Evolutionary conservation across 2,329 filamentous ascomycete genomes (phyloP), one percentile per base, ranked within the genome.

Genomic region (Bertia moriformis): DNA sequence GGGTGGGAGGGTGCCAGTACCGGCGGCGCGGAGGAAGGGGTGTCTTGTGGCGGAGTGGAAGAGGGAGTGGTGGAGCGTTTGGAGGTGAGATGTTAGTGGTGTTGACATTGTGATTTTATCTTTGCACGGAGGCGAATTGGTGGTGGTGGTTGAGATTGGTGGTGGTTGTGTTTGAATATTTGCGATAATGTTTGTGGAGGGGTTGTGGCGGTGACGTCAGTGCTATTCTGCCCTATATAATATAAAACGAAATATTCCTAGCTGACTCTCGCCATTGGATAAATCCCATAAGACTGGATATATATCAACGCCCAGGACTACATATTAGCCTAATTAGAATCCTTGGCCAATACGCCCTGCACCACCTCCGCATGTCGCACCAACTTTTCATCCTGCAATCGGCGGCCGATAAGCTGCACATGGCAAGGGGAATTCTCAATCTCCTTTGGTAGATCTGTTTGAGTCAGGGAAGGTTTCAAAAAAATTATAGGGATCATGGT

Each of bases 351-450:
- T 19, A 55, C 49, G 12, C 41, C 43, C 22, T 56, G 52, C 15
- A 58, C 17, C 4, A 51, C 37, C 10, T 39, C 42, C 19, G 48
- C 52, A 4, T 43, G 33, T 5, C 48, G 47, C n/a, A 44, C 27
- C 29, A 56, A 45, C 14, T 43, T 44, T 35, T 56, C 50, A 40
- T 58, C 53, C 24, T 42, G 43, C 18, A 55, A 48, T 35, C 45
- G 45, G 41, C 52, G 53, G 30, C 55, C 54, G 5, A 57, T 49
- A n/a, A 56, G 18, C 40, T 56, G 53, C 18, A 55, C 39, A 37
- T 43, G 45, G 30, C 54, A 35, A 17, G 53, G 50, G 18, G 48
- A 48, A 35, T 46, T 46, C 24, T 45, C 46, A 41, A 52, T 56
- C 14, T 44, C 37, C 32, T 51, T 41, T 1, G 49, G 50, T 39